Evolutionary conservation across 768 basidiomycete species (phyloP), one percentile per base, ranked within the genome.

Genomic region (Amanita pseudoporphyria): DNA sequence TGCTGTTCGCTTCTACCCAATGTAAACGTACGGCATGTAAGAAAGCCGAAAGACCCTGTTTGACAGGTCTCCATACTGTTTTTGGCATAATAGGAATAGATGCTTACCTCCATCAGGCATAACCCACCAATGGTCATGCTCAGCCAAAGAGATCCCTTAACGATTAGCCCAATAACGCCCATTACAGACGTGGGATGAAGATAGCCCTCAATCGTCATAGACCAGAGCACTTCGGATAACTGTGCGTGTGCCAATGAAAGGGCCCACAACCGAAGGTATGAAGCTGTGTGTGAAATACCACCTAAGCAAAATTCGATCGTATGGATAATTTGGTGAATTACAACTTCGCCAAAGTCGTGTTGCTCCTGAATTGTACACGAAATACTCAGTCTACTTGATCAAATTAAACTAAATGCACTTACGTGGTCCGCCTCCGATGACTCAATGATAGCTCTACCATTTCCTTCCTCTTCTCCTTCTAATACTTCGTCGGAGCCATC

Each of bases 231-330:
- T 65, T 93, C 93, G 33, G 92, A 95, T 14, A 99, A 73, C 67
- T 98, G 96, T 16, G 96, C 92, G 68, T 99, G 96, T 9, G 96
- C 96, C 45, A 99, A 78, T 21, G 96, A 99, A 6, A 99, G 78
- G 16, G 96, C 96, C 95, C 95, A 98, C 33, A 99, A 74, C 62
- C 95, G 87, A 42, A 92, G 78, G 66, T 89, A 90, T 13, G 87
- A 91, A 10, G 90, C 90, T 1, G 95, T 98, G 66, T 97, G 95
- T 55, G 95, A 98, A 60, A 97, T 97, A 66, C 95, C 97, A 6
- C 95, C 96, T 30, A 99, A 81, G 63, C 96, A 99, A 69, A 98
- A 99, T 70, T 99, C 96, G 67, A 99, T 97, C 21, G 93, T 95
- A 67, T 98, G 96, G 60, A 99, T 99, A 54, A 96, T 74, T 66